phyloP scores from a whole-genome alignment of 2,329 filamentous ascomycete genomes.

The Sporothrix humicola region DNA sequence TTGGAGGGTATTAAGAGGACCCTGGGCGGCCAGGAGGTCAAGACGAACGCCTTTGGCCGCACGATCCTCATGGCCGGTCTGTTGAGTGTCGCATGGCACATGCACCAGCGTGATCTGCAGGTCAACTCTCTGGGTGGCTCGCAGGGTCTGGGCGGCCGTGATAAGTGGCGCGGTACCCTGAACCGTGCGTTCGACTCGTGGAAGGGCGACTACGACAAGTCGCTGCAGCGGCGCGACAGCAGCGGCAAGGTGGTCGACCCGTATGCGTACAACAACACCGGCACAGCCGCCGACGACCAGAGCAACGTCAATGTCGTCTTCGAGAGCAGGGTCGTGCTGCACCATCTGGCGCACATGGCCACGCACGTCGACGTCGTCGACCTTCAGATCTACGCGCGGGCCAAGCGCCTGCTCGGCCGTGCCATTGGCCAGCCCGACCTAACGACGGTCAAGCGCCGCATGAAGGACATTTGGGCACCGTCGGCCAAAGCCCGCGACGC shows the following conservation, averaged over 20 bases:
- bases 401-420: constrained; percentile 81
- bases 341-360: constrained; percentile 95
- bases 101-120: constrained; percentile 94
- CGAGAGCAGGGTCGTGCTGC: constrained; percentile 85
- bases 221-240: constrained; percentile 57
- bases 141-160: constrained; percentile 80
- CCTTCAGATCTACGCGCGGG: constrained; percentile 92
- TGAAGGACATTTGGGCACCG: constrained; percentile 89
- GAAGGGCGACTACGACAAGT: constrained; percentile 89
- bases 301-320: constrained; percentile 72
- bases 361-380: constrained; percentile 98
- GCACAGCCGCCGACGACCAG: constrained; percentile 51
- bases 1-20: constrained; percentile 90
- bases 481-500: constrained; percentile 88
- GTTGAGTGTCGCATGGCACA: constrained; percentile 93
- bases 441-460: constrained; percentile 76
- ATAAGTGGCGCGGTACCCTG: constrained; percentile 87
- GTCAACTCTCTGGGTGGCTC: constrained; percentile 78
- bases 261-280: constrained; percentile 51
- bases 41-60: constrained; percentile 91
- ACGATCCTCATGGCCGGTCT: constrained; percentile 94
- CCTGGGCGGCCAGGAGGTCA: constrained; percentile 80
- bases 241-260: constrained; percentile 31
- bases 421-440: constrained; percentile 84
- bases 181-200: constrained; percentile 91